Percentiles rank a stretch among this genome's conserved stretches.
Evolutionary conservation across 1,139 yeast genomes (phyloP).

Genomic region (Diutina ranongensis): DNA sequence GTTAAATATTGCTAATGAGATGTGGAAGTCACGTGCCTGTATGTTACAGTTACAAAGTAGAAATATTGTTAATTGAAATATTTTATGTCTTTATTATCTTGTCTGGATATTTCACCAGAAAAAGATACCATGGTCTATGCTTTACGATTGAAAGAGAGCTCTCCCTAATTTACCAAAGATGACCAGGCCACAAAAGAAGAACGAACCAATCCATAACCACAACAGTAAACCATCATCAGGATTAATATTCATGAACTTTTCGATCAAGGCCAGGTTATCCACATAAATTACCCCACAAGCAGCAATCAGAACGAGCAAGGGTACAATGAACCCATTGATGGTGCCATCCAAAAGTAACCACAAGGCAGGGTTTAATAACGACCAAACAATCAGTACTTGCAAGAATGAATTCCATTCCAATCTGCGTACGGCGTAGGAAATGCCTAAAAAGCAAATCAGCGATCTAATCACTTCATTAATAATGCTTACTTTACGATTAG

Average conservation of each 20-base stretch:
- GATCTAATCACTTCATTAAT: slow-evolving; percentile 40
- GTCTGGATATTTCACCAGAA: no score
- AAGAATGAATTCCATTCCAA: slow-evolving; percentile 69
- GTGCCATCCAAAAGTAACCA: slow-evolving; percentile 80
- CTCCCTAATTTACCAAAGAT: slow-evolving; percentile 68
- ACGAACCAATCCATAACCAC: slow-evolving; percentile 36
- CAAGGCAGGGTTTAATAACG: slow-evolving; percentile 61
- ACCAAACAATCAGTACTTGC: slow-evolving; percentile 70
- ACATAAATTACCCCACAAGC: slow-evolving; percentile 19
- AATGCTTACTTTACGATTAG: slow-evolving; percentile 18
- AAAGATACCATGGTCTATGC: no score
- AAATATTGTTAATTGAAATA: no score
- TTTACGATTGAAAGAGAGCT: slow-evolving; percentile 27
- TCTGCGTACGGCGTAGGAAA: slow-evolving; percentile 72
- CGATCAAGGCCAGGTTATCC: slow-evolving; percentile 15
- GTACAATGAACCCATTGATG: slow-evolving; percentile 46
- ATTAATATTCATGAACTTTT: not conserved
- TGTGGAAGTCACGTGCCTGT: no score
- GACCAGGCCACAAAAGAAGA: slow-evolving; percentile 57
- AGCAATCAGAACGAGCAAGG: slow-evolving; percentile 25
- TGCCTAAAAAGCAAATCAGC: slow-evolving; percentile 68
- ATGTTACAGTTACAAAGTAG: no score
- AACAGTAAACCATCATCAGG: slow-evolving; percentile 10
- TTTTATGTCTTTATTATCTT: no score
- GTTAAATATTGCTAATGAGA: no score